phyloP scores from a whole-genome alignment of 495 filamentous ascomycete species.

The Bacidia rubella region DNA sequence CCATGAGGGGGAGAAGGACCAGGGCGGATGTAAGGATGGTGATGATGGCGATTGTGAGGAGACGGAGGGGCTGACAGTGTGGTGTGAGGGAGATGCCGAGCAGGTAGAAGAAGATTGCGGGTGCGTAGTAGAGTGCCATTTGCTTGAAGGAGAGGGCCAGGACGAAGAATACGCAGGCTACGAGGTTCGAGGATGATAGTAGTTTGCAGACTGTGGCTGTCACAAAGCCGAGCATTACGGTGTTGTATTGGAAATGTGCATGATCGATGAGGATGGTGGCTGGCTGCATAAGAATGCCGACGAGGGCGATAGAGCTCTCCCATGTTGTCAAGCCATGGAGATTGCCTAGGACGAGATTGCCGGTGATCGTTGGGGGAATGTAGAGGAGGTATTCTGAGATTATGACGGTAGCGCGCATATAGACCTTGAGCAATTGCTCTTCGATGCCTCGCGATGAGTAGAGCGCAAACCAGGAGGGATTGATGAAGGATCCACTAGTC shows the following conservation, averaged over 20 bases:
- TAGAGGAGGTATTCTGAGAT: constrained; percentile 83
- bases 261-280: constrained; percentile 87
- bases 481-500: constrained; percentile 52
- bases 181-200: constrained; percentile 64
- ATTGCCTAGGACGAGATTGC: constrained; percentile 63
- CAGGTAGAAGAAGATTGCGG: constrained; percentile 81
- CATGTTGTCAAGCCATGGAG: constrained; percentile 58
- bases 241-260: constrained; percentile 98
- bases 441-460: constrained; percentile 70
- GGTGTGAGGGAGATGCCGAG: constrained; percentile 74
- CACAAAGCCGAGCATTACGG: constrained; percentile 87
- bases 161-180: constrained; percentile 88
- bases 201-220: constrained; percentile 79
- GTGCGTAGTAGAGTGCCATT: constrained; percentile 96
- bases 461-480: constrained; percentile 82
- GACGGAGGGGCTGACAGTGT: constrained; percentile 48
- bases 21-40: constrained; percentile 62
- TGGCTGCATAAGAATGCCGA: constrained; percentile 85
- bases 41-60: constrained; percentile 58
- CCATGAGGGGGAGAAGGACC: constrained; percentile 58
- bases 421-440: constrained; percentile 69
- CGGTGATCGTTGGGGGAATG: constrained; percentile 71
- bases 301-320: constrained; percentile 72
- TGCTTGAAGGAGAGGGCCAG: constrained; percentile 88
- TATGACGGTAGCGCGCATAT: constrained; percentile 84